Conservation (phyloP, 768 basidiomycete species). For the Panaeolus papilionaceus region DNA sequence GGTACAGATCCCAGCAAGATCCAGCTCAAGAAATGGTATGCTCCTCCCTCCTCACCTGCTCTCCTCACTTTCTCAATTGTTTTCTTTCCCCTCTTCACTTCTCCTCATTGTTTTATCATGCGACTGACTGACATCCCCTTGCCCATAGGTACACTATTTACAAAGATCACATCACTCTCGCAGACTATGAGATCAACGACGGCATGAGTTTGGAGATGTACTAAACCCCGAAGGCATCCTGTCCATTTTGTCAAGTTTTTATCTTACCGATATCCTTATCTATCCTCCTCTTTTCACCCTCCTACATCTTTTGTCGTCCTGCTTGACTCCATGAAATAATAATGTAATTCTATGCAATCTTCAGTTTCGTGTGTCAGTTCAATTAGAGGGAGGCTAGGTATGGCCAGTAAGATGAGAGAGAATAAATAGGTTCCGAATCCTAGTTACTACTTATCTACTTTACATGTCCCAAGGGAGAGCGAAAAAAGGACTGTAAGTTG, state of each 20-base stretch:
- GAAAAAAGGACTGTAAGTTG: no score
- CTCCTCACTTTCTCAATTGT: no score
- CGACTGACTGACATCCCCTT: not conserved
- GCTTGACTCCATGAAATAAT: not conserved
- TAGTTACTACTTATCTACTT: no score
- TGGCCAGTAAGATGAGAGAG: no score
- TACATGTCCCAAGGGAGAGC: no score
- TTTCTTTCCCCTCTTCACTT: not conserved
- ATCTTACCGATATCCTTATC: no score
- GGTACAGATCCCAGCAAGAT: constrained; percentile 90
- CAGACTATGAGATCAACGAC: constrained; percentile 93
- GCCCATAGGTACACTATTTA: constrained; percentile 84
- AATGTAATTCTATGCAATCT: constrained; percentile 3
- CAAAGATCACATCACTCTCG: constrained; percentile 94
- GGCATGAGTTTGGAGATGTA: constrained; percentile 96
- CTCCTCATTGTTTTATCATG: not conserved
- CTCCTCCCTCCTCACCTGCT: not conserved
- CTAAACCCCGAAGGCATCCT: constrained; percentile 37
- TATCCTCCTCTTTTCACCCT: no score
- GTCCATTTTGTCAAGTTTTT: no score
- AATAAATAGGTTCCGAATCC: no score
- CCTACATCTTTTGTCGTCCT: no score
- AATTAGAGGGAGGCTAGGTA: no score
- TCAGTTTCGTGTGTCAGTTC: not conserved
- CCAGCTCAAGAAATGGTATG: constrained; percentile 93